Base-by-base conservation (phyloP, 257 asterid genomes). In the Rehmannia glutinosa region DNA sequence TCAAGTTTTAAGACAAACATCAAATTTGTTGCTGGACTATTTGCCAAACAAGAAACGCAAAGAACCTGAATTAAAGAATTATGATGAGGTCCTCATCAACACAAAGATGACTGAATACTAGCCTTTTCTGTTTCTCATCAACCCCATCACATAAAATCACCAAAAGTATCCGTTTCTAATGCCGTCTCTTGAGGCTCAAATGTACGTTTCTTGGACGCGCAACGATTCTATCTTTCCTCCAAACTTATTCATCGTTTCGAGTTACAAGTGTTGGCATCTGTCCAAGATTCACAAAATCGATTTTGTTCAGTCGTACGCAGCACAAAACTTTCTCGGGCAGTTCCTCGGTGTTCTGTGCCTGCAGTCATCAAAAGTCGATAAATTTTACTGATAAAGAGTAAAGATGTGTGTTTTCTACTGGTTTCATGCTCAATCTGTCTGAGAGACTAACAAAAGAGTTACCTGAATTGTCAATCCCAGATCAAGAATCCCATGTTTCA, bases 381-480 rank as follows among this genome's bases (percentile, higher is more conserved):
- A 19, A 61, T 1, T 19, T 10, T 47, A n/a, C 16, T 7, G 7
- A 47, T 8, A 30, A 50, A 3, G 2, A 4, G 13, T 20, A 62
- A 36, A 50, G 11, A 10, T 55, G 13, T n/a, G n/a, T 27, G 17
- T 28, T 33, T 67, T 64, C 36, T 32, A 12, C 23, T 35, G 8
- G n/a, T 53, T 25, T 24, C 21, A 11, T 1, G 2, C 33, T 28
- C 33, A 28, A 0, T 2, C 25, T 41, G 3, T 13, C 5, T 46
- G 6, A 19, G 16, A 7, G 19, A 19, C 25, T 1, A 27, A 36
- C 24, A 0, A 15, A 53, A 47, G 6, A 55, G 15, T 17, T n/a
- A 89, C 98, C 96, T 92, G 98, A 75, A 92, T 92, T 12, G 96
- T 83, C 63, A 92, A 70, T 51, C 98, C 98, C 57, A 92, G 78